phyloP scores from a whole-genome alignment of 257 asterid genomes.

The Scutellaria baicalensis region DNA sequence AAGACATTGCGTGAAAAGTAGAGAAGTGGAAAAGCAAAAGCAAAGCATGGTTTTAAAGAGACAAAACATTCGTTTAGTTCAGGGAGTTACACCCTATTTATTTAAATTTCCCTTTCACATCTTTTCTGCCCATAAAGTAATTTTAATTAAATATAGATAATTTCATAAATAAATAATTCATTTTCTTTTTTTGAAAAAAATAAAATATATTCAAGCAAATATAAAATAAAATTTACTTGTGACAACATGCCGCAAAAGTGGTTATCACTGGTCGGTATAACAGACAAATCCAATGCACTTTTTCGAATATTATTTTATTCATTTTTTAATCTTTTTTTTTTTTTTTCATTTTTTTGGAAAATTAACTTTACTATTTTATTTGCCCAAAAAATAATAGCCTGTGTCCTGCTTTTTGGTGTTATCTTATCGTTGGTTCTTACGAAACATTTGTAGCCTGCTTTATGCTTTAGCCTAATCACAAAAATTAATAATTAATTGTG shows the following conservation, averaged over 20 bases:
- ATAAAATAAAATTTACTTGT: slow-evolving; percentile 10
- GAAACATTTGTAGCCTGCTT: slow-evolving; percentile 22
- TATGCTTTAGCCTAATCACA: slow-evolving; percentile 7
- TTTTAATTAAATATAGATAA: no score
- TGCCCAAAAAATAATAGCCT: slow-evolving; percentile 8
- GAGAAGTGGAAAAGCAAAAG: slow-evolving; percentile 25
- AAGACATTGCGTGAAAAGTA: slow-evolving; percentile 32
- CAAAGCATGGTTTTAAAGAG: slow-evolving; percentile 47
- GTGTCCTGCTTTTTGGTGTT: slow-evolving; percentile 22
- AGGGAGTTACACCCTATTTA: slow-evolving; percentile 19
- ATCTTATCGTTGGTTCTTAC: slow-evolving; percentile 21
- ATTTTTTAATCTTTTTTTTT: neutral
- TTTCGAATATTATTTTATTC: neutral
- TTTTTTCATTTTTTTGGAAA: neutral
- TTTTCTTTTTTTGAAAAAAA: neutral
- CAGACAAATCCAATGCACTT: slow-evolving; percentile 39
- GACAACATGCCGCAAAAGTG: slow-evolving; percentile 54
- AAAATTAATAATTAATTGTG: neutral
- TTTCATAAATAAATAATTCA: neutral
- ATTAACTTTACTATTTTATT: neutral
- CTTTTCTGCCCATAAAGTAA: slow-evolving; percentile 25
- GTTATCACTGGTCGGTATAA: slow-evolving; percentile 42
- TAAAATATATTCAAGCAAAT: neutral
- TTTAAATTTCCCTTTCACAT: slow-evolving; percentile 20
- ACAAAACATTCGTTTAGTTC: slow-evolving; percentile 50